phyloP scores from a whole-genome alignment of 768 basidiomycete species.

The Pisolithus sp. region DNA sequence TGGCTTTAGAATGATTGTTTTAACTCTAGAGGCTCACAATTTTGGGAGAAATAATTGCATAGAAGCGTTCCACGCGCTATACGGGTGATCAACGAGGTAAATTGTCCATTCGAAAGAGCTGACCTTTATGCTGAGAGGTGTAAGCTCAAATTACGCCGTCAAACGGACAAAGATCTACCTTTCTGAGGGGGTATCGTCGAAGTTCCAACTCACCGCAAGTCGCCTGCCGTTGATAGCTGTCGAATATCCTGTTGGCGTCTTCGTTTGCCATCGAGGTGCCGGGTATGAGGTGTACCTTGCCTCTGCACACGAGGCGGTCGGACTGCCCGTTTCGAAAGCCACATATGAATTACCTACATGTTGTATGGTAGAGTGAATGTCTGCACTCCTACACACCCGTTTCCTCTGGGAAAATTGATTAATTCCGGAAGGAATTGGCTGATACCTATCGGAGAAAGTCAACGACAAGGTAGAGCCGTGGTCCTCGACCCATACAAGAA shows the following conservation, averaged over 20 bases:
- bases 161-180: conserved; percentile 35
- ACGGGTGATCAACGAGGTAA: conserved; percentile 8
- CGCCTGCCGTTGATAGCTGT: conserved; percentile 63
- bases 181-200: conserved; percentile 65
- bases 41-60: conserved; percentile 83
- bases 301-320: too few species aligned
- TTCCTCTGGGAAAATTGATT: conserved; percentile 13
- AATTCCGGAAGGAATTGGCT: conserved; percentile 9
- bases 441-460: conserved; percentile 12
- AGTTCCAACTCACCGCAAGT: conserved; percentile 49
- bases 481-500: conserved; percentile 14
- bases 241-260: conserved; percentile 51
- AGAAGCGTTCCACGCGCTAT: conserved; percentile 63
- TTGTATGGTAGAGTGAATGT: conserved; percentile 45
- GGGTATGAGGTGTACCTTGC: conserved; percentile 54
- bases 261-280: conserved; percentile 32
- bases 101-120: neutral
- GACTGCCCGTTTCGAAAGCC: too few species aligned
- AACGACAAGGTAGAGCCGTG: neutral
- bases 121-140: conserved; percentile 62
- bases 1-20: neutral
- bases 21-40: conserved; percentile 54
- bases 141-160: conserved; percentile 8
- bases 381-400: conserved; percentile 27
- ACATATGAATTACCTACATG: conserved; percentile 30